Evolutionary conservation across 768 basidiomycete genomes (phyloP).

Genomic region (Xanthoconium purpureum): DNA sequence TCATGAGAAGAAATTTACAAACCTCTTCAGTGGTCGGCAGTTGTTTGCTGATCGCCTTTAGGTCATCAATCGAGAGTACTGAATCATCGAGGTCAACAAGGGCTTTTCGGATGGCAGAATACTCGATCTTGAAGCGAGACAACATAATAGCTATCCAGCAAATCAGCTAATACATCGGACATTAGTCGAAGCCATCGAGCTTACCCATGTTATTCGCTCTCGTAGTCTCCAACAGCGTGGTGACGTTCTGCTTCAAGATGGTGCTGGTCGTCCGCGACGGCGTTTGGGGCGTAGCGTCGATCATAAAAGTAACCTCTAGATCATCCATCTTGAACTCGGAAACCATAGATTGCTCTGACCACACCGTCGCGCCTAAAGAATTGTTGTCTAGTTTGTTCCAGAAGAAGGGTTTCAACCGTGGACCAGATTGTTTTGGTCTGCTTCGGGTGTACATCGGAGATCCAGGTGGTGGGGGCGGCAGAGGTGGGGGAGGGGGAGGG

Average conservation of each 20-base stretch:
- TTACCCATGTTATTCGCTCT: conserved; percentile 82
- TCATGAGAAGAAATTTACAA: conserved; percentile 1
- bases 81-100: conserved; percentile 71
- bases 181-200: conserved; percentile 14
- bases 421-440: conserved; percentile 37
- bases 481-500: conserved; percentile 32
- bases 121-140: conserved; percentile 63
- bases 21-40: conserved; percentile 85
- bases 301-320: conserved; percentile 68
- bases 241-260: conserved; percentile 56
- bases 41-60: conserved; percentile 71
- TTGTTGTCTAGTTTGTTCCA: conserved; percentile 75
- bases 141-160: conserved; percentile 72
- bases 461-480: conserved; percentile 34
- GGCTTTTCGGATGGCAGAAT: conserved; percentile 65
- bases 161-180: conserved; percentile 2
- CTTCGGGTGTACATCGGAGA: conserved; percentile 33
- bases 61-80: conserved; percentile 65
- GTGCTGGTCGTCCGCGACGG: conserved; percentile 41
- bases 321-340: conserved; percentile 61
- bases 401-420: conserved; percentile 82
- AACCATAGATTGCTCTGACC: conserved; percentile 53
- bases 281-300: conserved; percentile 46
- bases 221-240: conserved; percentile 73
- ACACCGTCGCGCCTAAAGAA: conserved; percentile 54